phyloP scores from a whole-genome alignment of 2,329 filamentous ascomycete species.

The Ilyonectria mors-panacis region DNA sequence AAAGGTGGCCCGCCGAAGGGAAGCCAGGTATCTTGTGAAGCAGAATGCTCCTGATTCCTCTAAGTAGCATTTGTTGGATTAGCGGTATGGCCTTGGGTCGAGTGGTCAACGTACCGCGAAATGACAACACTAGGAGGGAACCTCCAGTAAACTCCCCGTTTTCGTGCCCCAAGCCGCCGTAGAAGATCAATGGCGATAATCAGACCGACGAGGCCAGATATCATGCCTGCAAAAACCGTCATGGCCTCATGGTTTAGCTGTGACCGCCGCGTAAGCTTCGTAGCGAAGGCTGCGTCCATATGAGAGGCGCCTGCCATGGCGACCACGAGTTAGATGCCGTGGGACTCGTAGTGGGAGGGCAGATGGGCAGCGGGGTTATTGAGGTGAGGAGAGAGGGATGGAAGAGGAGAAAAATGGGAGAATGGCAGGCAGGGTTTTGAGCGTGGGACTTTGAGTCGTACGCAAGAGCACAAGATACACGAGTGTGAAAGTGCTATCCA shows the following conservation, averaged over 20 bases:
- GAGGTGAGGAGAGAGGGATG: background rate
- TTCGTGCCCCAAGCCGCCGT: conserved; percentile 33
- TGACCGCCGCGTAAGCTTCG: conserved; percentile 42
- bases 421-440: conserved; percentile 4
- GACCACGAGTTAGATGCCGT: conserved; percentile 2
- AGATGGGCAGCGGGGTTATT: background rate
- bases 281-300: conserved; percentile 36
- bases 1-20: conserved; percentile 53
- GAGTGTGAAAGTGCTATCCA: conserved; percentile 32
- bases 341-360: background rate
- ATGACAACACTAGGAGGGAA: conserved; percentile 16
- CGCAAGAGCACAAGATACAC: conserved; percentile 37
- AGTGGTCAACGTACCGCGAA: conserved; percentile 35
- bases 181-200: conserved; percentile 34
- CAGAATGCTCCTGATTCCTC: conserved; percentile 47
- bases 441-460: conserved; percentile 30
- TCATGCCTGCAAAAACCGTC: conserved; percentile 39
- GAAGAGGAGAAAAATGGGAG: conserved; percentile 4
- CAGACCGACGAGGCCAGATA: conserved; percentile 33
- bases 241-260: conserved; percentile 47
- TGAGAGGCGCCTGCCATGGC: conserved; percentile 39
- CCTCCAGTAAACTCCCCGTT: conserved; percentile 7
- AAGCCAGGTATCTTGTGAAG: conserved; percentile 46
- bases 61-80: conserved; percentile 34
- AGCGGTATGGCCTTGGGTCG: no score